Conservation (phyloP, 148 eudicot species). For the Amaranthus cruentus region DNA sequence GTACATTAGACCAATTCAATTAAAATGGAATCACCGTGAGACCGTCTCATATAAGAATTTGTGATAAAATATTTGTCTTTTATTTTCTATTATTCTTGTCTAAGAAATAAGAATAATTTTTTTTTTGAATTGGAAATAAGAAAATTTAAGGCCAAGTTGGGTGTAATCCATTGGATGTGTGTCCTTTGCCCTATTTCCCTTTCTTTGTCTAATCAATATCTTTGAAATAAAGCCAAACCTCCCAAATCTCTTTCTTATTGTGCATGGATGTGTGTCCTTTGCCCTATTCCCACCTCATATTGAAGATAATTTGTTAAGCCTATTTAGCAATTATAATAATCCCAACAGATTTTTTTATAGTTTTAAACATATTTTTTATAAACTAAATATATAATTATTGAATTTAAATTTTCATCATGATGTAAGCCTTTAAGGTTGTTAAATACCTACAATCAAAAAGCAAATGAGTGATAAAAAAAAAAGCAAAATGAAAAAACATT, state of each 20-base stretch:
- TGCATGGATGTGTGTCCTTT: background rate
- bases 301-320: slow-evolving; percentile 5
- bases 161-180: background rate
- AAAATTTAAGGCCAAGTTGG: background rate
- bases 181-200: background rate
- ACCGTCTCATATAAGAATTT: too few species aligned
- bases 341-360: background rate
- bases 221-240: background rate
- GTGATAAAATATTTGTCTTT: too few species aligned
- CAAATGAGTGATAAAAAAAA: too few species aligned
- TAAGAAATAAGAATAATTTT: background rate
- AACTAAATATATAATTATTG: too few species aligned
- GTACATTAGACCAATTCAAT: too few species aligned
- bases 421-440: too few species aligned
- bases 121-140: background rate
- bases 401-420: too few species aligned
- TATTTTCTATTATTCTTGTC: too few species aligned
- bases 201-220: slow-evolving; percentile 10
- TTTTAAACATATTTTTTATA: too few species aligned
- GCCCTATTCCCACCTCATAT: slow-evolving; percentile 7
- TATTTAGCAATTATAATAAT: background rate
- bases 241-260: background rate
- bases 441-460: too few species aligned
- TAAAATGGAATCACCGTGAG: too few species aligned
- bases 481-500: too few species aligned